A percentile compares a stretch with the other conserved stretches of the same genome.
These are phyloP conservation scores for Thalassiosira mediterranea DNA, from an alignment of 352 stramenopile species.

Conservation along the genomic window DNA sequence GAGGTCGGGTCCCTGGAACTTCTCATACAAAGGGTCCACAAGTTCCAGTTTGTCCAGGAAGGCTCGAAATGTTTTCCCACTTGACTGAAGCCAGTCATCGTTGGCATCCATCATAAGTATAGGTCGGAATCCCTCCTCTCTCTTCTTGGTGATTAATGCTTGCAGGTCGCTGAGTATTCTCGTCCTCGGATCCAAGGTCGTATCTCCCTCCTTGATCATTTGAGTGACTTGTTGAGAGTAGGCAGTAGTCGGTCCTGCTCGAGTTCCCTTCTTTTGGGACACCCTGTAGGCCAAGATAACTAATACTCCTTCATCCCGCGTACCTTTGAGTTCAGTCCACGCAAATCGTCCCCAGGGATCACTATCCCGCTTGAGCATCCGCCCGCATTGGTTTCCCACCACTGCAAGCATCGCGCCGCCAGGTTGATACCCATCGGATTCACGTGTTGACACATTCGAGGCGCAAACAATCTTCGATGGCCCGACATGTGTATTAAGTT, in stretches of 20 bases:
- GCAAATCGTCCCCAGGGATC: conserved; percentile 3
- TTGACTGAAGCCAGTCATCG: conserved; percentile 2
- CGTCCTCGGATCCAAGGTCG: background rate
- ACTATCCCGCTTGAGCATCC: background rate
- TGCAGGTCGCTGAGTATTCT: conserved; percentile 9
- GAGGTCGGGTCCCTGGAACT: background rate
- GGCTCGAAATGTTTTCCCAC: background rate
- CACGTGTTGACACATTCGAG: background rate
- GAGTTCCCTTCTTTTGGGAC: conserved; percentile 3
- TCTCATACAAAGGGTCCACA: background rate
- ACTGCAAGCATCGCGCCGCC: background rate
- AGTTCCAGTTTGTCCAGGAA: conserved; percentile 10
- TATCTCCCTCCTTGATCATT: background rate
- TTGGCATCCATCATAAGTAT: conserved; percentile 33
- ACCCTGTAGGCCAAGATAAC: conserved; percentile 10
- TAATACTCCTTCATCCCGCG: conserved; percentile 7
- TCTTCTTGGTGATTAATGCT: background rate
- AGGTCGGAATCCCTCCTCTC: background rate
- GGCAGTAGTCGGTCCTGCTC: background rate
- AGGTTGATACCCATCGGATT: conserved; percentile 5
- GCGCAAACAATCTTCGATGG: background rate
- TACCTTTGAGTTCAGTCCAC: background rate
- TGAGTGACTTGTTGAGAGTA: background rate
- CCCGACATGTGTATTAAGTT: background rate
- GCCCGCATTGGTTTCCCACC: background rate